These are phyloP conservation scores for Gilbertella persicaria DNA, from an alignment of 371 early-diverging fungal species.

Conservation along the genomic window DNA sequence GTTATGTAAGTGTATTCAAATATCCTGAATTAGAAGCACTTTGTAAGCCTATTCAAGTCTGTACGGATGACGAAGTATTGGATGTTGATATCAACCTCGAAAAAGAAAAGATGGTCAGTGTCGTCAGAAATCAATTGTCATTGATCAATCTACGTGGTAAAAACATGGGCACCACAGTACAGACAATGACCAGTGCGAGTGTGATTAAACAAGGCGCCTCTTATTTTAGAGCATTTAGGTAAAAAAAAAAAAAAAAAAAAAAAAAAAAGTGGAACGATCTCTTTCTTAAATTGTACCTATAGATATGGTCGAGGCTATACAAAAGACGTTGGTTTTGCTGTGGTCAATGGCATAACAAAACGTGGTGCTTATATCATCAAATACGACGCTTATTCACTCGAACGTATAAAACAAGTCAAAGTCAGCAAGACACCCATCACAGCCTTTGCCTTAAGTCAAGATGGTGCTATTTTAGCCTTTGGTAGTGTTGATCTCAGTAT, in stretches of 20 bases:
- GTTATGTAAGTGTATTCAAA: slow-evolving; percentile 55
- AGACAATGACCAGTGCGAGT: slow-evolving; percentile 54
- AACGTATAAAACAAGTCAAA: slow-evolving; percentile 20
- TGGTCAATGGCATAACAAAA: slow-evolving; percentile 31
- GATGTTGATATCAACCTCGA: slow-evolving; percentile 65
- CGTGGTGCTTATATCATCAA: slow-evolving; percentile 32
- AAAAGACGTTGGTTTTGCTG: slow-evolving; percentile 43
- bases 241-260: slow-evolving; percentile 1
- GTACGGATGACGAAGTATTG: slow-evolving; percentile 52
- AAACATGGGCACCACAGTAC: slow-evolving; percentile 56
- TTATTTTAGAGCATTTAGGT: slow-evolving; percentile 58
- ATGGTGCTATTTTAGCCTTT: slow-evolving; percentile 62
- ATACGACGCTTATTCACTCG: slow-evolving; percentile 45
- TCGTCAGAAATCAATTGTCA: slow-evolving; percentile 49
- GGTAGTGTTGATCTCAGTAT: slow-evolving; percentile 60
- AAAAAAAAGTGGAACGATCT: not conserved
- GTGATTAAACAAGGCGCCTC: slow-evolving; percentile 47
- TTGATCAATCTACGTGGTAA: slow-evolving; percentile 51
- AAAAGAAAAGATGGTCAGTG: slow-evolving; percentile 50
- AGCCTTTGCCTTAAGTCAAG: slow-evolving; percentile 45
- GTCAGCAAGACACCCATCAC: slow-evolving; percentile 43
- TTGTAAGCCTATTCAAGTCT: slow-evolving; percentile 9
- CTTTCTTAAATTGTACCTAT: slow-evolving; percentile 7
- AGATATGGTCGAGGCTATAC: slow-evolving; percentile 56
- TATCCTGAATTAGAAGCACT: slow-evolving; percentile 47